phyloP scores from a whole-genome alignment of 2,329 filamentous ascomycete species.

The Botrytis pseudocinerea region DNA sequence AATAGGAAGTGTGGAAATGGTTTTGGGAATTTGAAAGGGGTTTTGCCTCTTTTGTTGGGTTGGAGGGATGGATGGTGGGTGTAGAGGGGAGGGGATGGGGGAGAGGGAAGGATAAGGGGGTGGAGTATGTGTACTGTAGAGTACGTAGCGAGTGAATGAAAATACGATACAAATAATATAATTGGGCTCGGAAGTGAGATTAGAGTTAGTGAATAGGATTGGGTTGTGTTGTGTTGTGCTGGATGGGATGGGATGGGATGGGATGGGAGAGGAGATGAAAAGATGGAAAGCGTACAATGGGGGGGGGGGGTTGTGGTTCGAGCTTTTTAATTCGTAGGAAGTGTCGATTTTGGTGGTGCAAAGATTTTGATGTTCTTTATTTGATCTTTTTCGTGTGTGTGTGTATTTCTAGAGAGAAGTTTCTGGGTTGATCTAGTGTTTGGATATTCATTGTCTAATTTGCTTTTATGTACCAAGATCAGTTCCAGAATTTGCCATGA shows the following conservation, averaged over 20 bases:
- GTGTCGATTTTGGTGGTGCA: neutral
- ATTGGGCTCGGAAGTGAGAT: neutral
- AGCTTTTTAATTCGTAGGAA: neutral
- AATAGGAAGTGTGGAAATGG: neutral
- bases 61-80: no score
- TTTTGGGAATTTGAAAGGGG: neutral
- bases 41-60: no score
- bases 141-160: neutral
- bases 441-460: neutral
- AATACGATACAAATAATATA: neutral
- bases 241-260: no score
- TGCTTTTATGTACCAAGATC: neutral
- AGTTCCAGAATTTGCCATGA: neutral
- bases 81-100: neutral
- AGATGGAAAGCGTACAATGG: no score
- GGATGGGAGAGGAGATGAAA: no score
- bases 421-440: neutral
- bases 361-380: neutral
- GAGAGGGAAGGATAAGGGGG: neutral
- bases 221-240: no score
- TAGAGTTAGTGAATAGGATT: neutral
- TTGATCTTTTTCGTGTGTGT: neutral
- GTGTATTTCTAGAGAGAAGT: no score
- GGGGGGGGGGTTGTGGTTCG: no score
- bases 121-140: slow-evolving; percentile 1